A percentile compares a stretch with the other conserved stretches of the same genome.
phyloP scores from a whole-genome alignment of 257 asterid genomes.

The Parsonsia alboflavescens region DNA sequence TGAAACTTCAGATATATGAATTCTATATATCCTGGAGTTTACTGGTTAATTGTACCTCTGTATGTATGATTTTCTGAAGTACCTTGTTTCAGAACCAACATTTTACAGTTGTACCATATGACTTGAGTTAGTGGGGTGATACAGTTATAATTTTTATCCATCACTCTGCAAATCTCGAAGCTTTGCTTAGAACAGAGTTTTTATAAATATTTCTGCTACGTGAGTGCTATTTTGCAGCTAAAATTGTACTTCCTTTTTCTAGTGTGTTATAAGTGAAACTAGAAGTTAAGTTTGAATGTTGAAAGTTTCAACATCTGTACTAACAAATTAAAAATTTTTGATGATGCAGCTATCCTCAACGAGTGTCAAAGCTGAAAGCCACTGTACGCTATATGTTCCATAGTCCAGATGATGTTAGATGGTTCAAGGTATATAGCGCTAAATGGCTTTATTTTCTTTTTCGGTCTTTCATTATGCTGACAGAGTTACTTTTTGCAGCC shows the following conservation, averaged over 20 bases:
- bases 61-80: background rate
- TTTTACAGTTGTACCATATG: background rate
- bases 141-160: background rate
- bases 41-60: background rate
- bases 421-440: constrained; percentile 76
- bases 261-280: background rate
- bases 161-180: background rate
- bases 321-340: constrained; percentile 17
- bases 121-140: background rate
- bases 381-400: constrained; percentile 94
- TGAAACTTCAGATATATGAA: background rate
- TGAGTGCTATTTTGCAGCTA: background rate
- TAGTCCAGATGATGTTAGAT: constrained; percentile 92
- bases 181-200: background rate
- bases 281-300: background rate
- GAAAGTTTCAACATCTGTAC: constrained; percentile 8
- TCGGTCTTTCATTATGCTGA: constrained; percentile 6
- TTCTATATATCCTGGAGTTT: background rate
- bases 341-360: constrained; percentile 85
- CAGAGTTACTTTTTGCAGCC: constrained; percentile 49
- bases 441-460: background rate
- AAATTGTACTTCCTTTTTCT: background rate
- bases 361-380: constrained; percentile 89
- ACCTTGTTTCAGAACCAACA: background rate
- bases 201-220: background rate